Evolutionary conservation across 345 rosid genomes (phyloP).

Genomic region (Garcia nutans): DNA sequence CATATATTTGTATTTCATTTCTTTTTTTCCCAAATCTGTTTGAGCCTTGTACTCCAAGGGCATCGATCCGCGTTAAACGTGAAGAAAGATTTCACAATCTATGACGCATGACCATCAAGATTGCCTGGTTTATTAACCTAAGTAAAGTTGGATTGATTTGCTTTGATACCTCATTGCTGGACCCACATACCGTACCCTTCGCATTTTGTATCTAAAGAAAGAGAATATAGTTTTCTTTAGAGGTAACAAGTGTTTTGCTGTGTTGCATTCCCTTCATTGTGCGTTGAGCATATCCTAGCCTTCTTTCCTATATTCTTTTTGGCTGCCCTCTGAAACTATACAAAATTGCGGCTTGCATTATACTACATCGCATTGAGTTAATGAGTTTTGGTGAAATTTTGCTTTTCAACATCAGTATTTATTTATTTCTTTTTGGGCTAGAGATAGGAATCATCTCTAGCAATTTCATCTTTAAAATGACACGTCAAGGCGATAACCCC

Average conservation of each 20-base stretch:
- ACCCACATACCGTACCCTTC: too few species aligned
- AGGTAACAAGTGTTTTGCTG: not conserved
- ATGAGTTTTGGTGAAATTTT: too few species aligned
- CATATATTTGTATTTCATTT: not conserved
- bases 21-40: not conserved
- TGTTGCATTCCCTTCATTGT: not conserved
- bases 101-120: not conserved
- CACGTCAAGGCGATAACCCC: not conserved
- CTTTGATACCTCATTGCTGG: not conserved
- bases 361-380: too few species aligned
- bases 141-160: not conserved
- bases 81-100: not conserved
- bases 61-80: not conserved
- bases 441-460: not conserved
- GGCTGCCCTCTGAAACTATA: not conserved
- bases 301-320: conserved; percentile 1
- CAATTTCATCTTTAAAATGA: not conserved
- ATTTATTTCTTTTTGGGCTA: not conserved
- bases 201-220: not conserved
- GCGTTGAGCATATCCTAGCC: not conserved
- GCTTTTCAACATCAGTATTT: not conserved
- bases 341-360: not conserved
- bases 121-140: not conserved
- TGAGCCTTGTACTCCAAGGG: not conserved
- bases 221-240: not conserved